A percentile compares a stretch with the other conserved stretches of the same genome.
Conservation (phyloP, 1,139 yeast genomes). For the Meyerozyma elateridarum region DNA sequence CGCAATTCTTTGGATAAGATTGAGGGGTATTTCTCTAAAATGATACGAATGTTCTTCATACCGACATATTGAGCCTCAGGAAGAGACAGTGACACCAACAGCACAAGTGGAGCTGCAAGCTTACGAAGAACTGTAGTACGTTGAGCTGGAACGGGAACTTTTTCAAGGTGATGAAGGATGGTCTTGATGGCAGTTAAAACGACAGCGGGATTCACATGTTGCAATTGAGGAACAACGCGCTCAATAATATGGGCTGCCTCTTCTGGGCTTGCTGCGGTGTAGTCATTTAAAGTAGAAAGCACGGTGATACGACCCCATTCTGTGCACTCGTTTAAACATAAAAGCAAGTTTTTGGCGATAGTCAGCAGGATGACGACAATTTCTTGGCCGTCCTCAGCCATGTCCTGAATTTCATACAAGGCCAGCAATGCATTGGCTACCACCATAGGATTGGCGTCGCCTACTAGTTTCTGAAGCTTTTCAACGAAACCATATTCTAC, state of each 20-base stretch:
- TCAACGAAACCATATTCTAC: slow-evolving; percentile 83
- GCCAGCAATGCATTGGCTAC: slow-evolving; percentile 91
- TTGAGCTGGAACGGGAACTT: slow-evolving; percentile 32
- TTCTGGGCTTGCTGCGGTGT: slow-evolving; percentile 46
- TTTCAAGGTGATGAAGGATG: slow-evolving; percentile 66
- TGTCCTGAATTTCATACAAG: slow-evolving; percentile 72
- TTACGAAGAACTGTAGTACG: slow-evolving; percentile 53
- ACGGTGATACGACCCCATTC: slow-evolving; percentile 98
- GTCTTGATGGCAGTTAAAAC: slow-evolving; percentile 85
- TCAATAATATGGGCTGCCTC: slow-evolving; percentile 88
- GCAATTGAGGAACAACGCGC: slow-evolving; percentile 90
- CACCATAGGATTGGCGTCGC: slow-evolving; percentile 94
- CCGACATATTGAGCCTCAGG: slow-evolving; percentile 98
- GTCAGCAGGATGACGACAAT: slow-evolving; percentile 38
- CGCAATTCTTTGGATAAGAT: slow-evolving; percentile 76
- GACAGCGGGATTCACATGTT: slow-evolving; percentile 95
- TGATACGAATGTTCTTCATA: slow-evolving; percentile 82
- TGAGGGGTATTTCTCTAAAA: slow-evolving; percentile 83
- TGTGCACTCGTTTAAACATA: slow-evolving; percentile 92
- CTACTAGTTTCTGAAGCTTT: slow-evolving; percentile 62
- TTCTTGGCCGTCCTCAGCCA: slow-evolving; percentile 48
- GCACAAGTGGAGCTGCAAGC: slow-evolving; percentile 87
- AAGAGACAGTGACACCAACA: slow-evolving; percentile 74
- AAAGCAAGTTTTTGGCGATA: slow-evolving; percentile 60
- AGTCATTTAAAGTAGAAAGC: slow-evolving; percentile 74